These are phyloP conservation scores for Fraxinus cuspidata DNA, from an alignment of 257 asterid genomes.

Conservation along the genomic window DNA sequence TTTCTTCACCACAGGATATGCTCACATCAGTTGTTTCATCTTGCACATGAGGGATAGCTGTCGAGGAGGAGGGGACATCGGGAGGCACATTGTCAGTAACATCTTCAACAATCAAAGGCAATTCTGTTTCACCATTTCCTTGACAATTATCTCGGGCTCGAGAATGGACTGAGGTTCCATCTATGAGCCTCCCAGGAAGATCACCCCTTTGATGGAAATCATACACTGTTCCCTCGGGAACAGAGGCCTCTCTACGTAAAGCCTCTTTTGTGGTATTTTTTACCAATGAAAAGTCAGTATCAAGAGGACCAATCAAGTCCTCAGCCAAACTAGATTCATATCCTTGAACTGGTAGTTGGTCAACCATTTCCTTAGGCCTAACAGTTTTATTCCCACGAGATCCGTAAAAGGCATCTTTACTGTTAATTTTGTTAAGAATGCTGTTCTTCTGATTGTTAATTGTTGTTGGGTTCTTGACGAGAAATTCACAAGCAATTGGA, in stretches of 20 bases:
- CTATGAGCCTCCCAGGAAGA: not conserved
- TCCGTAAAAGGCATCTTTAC: slow-evolving; percentile 17
- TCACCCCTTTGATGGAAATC: not conserved
- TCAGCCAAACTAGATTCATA: slow-evolving; percentile 27
- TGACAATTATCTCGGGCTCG: not conserved
- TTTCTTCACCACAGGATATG: not conserved
- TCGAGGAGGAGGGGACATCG: not conserved
- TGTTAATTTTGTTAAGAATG: slow-evolving; percentile 15
- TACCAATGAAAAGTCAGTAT: slow-evolving; percentile 25
- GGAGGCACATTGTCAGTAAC: not conserved
- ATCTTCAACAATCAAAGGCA: slow-evolving; percentile 5
- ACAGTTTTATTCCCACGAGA: slow-evolving; percentile 24
- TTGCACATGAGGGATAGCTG: not conserved
- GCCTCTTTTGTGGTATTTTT: slow-evolving; percentile 19
- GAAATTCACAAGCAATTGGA: slow-evolving; percentile 34
- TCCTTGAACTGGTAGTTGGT: slow-evolving; percentile 26
- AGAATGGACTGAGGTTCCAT: not conserved
- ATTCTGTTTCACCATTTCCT: not conserved
- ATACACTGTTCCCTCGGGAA: slow-evolving; percentile 2
- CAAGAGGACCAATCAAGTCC: slow-evolving; percentile 18
- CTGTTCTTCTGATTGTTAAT: slow-evolving; percentile 24
- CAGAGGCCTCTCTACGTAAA: slow-evolving; percentile 11
- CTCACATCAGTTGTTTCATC: slow-evolving; percentile 1
- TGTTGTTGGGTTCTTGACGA: slow-evolving; percentile 39
- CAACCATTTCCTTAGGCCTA: slow-evolving; percentile 27